Conservation (phyloP, 2,329 filamentous ascomycete genomes). For the Hypoxylon sp. region DNA sequence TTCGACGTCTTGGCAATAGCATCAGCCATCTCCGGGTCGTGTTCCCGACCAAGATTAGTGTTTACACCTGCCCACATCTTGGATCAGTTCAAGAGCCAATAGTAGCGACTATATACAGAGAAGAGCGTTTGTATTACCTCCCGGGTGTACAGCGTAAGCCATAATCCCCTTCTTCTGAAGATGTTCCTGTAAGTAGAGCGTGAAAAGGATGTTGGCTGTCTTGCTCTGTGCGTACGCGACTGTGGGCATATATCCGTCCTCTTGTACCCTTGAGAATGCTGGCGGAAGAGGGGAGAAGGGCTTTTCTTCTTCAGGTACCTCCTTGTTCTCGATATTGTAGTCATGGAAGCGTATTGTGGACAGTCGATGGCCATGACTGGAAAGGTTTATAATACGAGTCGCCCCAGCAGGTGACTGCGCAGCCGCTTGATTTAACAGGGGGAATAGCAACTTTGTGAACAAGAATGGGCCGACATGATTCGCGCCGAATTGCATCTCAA, state of each 20-base stretch:
- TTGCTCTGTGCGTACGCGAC: slow-evolving; percentile 61
- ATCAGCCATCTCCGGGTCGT: slow-evolving; percentile 46
- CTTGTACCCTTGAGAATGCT: slow-evolving; percentile 43
- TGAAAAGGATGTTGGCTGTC: slow-evolving; percentile 60
- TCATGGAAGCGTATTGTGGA: slow-evolving; percentile 56
- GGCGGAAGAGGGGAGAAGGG: slow-evolving; percentile 43
- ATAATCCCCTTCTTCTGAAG: slow-evolving; percentile 46
- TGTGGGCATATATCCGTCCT: slow-evolving; percentile 50
- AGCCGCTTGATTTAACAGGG: slow-evolving; percentile 47
- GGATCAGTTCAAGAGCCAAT: slow-evolving; percentile 1
- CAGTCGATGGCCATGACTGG: slow-evolving; percentile 52
- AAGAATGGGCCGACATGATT: slow-evolving; percentile 53
- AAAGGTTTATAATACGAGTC: slow-evolving; percentile 53
- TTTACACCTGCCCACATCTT: slow-evolving; percentile 42
- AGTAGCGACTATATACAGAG: neutral
- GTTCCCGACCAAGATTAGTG: slow-evolving; percentile 48
- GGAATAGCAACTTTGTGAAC: slow-evolving; percentile 51
- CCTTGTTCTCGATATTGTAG: slow-evolving; percentile 53
- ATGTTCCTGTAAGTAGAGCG: slow-evolving; percentile 49
- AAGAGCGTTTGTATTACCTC: slow-evolving; percentile 41
- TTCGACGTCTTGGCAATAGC: slow-evolving; percentile 40
- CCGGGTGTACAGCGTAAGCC: slow-evolving; percentile 55
- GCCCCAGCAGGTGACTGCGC: slow-evolving; percentile 42
- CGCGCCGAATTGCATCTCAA: slow-evolving; percentile 54
- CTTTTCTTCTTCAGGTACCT: slow-evolving; percentile 47